Percentiles rank a stretch among this genome's conserved stretches.
phyloP scores from a whole-genome alignment of 106 monocot genomes.

The Phalaenopsis equestris region DNA sequence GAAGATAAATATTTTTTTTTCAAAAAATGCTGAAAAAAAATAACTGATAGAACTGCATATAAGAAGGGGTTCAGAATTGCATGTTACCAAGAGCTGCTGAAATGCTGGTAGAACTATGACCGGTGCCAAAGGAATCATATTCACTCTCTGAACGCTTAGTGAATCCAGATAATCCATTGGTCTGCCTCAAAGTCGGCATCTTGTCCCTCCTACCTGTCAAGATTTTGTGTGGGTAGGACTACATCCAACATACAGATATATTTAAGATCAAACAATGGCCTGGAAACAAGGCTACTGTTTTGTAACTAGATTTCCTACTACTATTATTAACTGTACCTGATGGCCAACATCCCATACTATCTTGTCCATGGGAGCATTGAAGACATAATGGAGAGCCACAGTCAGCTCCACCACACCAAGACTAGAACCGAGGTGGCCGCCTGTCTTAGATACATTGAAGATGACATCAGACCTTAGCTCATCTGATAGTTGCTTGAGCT shows the following conservation, averaged over 20 bases:
- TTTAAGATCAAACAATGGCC: not conserved
- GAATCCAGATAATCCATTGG: conserved; percentile 82
- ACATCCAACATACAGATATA: conserved; percentile 8
- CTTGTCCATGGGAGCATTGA: conserved; percentile 79
- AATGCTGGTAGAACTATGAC: conserved; percentile 94
- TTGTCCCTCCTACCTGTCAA: conserved; percentile 81
- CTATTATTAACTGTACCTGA: conserved; percentile 39
- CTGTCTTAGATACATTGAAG: conserved; percentile 83
- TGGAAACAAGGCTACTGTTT: not conserved
- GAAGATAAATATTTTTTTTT: no score
- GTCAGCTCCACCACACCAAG: conserved; percentile 90
- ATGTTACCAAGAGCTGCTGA: conserved; percentile 79
- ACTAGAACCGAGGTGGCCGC: conserved; percentile 87
- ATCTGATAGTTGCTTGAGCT: conserved; percentile 77
- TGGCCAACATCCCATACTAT: conserved; percentile 97
- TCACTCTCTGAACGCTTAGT: conserved; percentile 91
- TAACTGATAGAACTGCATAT: not conserved
- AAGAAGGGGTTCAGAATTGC: not conserved
- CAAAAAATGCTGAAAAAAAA: no score
- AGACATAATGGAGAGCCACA: conserved; percentile 79
- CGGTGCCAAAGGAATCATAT: conserved; percentile 77
- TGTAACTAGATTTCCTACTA: not conserved
- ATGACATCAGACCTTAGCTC: conserved; percentile 88
- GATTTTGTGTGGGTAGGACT: conserved; percentile 97
- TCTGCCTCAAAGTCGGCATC: conserved; percentile 88